Base-by-base conservation (phyloP, 495 filamentous ascomycete species). In the Peziza echinospora region DNA sequence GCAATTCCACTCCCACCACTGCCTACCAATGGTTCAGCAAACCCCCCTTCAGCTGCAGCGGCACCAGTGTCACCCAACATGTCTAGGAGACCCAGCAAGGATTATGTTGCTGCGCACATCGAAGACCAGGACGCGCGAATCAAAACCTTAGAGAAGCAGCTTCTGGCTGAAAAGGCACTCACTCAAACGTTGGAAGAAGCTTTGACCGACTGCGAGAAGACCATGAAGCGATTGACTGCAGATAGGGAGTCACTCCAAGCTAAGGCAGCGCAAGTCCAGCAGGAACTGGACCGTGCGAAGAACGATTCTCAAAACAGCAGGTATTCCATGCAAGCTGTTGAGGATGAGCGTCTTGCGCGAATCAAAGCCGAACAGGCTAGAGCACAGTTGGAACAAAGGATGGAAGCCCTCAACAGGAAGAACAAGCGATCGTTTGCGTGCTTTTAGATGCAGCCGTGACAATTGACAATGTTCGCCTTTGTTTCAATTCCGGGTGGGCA, bases 101-200 rank as follows among this genome's bases (percentile, higher is more conserved):
- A 94, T 53, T 69, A 87, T 47, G 75, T 69, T 24, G 49, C 50
- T 26, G 55, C 72, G 23, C 81, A 84, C 51, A 73, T 82, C 57
- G 87, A 96, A 53, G 89, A 97, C 51, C 84, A 93, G 59, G 91
- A 96, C 61, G 77, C 80, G 30, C 87, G 84, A 42, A 91, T 97
- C 58, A 77, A 80, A 41, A 87, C 85, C 21, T 93, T 97, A 51
- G 89, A 96, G 67, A 93, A 93, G 67, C 85, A 96, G 59, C 73
- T 97, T 24, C 80, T 78, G 50, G 86, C 91, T 22, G 89, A 97
- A 67, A 93, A 92, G 61, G 87, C 96, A 58, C 76, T 97, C 22
- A 96, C 87, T 5, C 74, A 80, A 17, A 93, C 85, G 24, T 70
- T 97, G 25, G 89, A 97, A 59, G 87, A 96, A 64, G 91, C 89